Base-by-base conservation (phyloP, 75 land plant species). In the Picea glauca region DNA sequence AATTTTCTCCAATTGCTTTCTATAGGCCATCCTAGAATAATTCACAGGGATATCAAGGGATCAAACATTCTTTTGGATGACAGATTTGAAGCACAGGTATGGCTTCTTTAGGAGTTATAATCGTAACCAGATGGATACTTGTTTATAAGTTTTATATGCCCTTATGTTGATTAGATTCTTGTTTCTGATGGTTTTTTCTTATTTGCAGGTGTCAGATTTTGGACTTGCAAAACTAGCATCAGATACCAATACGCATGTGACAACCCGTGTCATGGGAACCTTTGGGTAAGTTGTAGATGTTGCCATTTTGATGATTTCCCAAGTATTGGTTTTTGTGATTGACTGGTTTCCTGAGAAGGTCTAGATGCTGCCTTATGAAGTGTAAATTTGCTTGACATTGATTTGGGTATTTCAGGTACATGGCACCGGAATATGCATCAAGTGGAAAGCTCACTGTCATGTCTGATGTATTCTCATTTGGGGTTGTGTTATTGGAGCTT, bases 381-480 rank as follows among this genome's bases (percentile, higher is more conserved):
- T 46, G 8, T 56, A 43, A 70, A 58, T 59, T 43, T 74, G 50
- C 26, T 38, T 80, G 40, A 18, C 75, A 59, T 21, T 76, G 6
- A 62, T 68, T 56, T 63, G 76, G 33, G 14, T 17, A 30, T 15
- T 91, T 78, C 79, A 93, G 95, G 82, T 92, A 92, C 58, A 58
- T 92, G 89, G 94, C 93, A n/a, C 94, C 93, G 21, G 94, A 91
- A 76, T 92, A 92, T 82, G 94, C 94, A 75, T 85, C 90, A 75
- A 91, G 93, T 81, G 94, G 94, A 58, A 92, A 93, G 79, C 81
- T 93, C 74, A 93, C 95, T 43, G 87, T 89, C 56, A 90, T 84
- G 80, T 91, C 90, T 33, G 95, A 93, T 81, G 95, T 93, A 13
- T 91, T 81, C 78, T 93, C 95, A 33, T 93, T 93, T 62, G 95